Evolutionary conservation across 2,329 filamentous ascomycete genomes (phyloP).

Genomic region (Botrytis hyacinthi): DNA sequence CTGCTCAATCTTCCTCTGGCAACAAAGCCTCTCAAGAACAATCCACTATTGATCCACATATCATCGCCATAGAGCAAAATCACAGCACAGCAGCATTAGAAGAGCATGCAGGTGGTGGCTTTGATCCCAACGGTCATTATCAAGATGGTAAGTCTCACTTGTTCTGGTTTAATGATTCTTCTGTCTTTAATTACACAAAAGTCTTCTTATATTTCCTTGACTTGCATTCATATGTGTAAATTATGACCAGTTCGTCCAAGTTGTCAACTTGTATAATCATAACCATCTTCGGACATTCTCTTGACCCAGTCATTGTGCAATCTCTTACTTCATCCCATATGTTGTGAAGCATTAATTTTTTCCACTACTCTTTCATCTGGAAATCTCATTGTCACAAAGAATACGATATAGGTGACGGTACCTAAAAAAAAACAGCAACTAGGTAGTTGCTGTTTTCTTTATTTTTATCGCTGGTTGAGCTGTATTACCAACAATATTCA

Average conservation of each 20-base stretch:
- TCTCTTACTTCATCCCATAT: not conserved
- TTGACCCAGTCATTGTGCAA: not conserved
- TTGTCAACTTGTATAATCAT: not conserved
- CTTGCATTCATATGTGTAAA: not conserved
- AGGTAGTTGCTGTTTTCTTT: not conserved
- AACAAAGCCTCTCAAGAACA: not conserved
- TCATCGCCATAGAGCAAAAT: not conserved
- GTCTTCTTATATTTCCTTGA: not conserved
- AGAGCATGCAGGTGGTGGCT: not conserved
- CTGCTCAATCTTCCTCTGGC: not conserved
- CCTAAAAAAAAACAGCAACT: no score
- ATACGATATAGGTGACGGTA: not conserved
- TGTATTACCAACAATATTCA: not conserved
- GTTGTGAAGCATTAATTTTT: no score
- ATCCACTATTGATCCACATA: not conserved
- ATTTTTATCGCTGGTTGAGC: not conserved
- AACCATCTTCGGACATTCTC: not conserved
- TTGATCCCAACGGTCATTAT: slow-evolving; percentile 17
- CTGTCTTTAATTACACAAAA: not conserved
- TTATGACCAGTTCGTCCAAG: not conserved
- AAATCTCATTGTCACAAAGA: not conserved
- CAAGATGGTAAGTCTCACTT: slow-evolving; percentile 1
- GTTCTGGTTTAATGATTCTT: not conserved
- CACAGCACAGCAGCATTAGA: not conserved
- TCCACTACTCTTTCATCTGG: not conserved